Evolutionary conservation across 2,329 filamentous ascomycete species (phyloP), one percentile per base, ranked within the genome.

Genomic region (Aspergillus sergii): DNA sequence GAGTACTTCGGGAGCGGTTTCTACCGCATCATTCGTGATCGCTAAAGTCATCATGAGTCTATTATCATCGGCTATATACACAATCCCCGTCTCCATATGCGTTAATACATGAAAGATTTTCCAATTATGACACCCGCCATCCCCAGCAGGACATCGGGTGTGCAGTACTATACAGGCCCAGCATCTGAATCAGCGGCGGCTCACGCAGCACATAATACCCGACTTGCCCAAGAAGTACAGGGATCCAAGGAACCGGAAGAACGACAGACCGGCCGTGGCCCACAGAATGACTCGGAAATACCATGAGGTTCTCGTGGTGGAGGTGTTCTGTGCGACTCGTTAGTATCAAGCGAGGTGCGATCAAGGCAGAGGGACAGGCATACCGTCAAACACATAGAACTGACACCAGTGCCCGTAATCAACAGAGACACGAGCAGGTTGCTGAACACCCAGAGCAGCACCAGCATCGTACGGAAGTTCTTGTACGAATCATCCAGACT

Each of bases 261-360:
- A 75, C 2, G 93, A 92, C 68, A 98, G 83, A 60, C 86, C 85
- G 30, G 94, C 94, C 12, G 94, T 98, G 45, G 93, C 89, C 83
- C 93, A 97, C 71, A 99, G 85, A 63, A 99, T 85, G 74, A 93
- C 89, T 79, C 91, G 89, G 91, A 99, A 99, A 86, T 96, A 99
- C 75, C 85, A 87, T 54, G 89, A 88, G 21, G 93, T 97, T 79
- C 95, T 89, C 41, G 80, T 80, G n/a, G 89, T 90, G 11, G 93
- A 86, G 64, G 82, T 83, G 75, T 86, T 84, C 89, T 92, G 65
- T 51, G 57, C 54, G 36, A 51, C 69, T 28, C 66, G 61, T 63
- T 21, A 36, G 34, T 45, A 43, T 30, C 14, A 39, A 16, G 21
- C 32, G 21, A 43, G 0, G 7, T 0, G 19, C 30, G 5, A 8